Percentiles rank a stretch among this genome's conserved stretches.
Conservation (phyloP, 2,329 filamentous ascomycete species). For the Elsinoe ampelina region DNA sequence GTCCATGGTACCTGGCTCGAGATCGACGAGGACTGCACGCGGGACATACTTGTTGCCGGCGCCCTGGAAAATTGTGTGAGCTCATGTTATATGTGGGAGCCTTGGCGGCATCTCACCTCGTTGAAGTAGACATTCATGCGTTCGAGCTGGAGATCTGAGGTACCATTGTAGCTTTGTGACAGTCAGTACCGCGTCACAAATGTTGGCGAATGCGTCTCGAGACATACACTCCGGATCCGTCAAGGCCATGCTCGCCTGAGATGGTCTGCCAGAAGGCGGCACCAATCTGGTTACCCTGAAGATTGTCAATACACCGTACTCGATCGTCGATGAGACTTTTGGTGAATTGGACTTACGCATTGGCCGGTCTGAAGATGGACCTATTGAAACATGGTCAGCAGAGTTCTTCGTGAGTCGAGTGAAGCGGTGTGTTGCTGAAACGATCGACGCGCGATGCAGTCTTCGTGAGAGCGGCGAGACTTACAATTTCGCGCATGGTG, state of each 20-base stretch:
- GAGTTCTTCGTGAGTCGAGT: constrained; percentile 25
- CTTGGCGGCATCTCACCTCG: constrained; percentile 51
- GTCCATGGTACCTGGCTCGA: constrained; percentile 99
- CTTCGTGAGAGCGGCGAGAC: constrained; percentile 28
- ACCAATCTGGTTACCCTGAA: constrained; percentile 99
- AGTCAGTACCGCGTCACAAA: constrained; percentile 21
- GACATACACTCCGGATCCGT: constrained; percentile 89
- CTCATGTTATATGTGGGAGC: constrained; percentile 16
- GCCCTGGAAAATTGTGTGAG: constrained; percentile 50
- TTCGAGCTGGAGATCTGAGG: constrained; percentile 97
- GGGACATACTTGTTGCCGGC: constrained; percentile 99
- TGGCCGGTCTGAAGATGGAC: constrained; percentile 99
- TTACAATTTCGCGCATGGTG: constrained; percentile 63
- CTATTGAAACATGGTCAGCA: constrained; percentile 57
- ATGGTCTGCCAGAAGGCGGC: constrained; percentile 85
- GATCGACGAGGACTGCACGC: constrained; percentile 96
- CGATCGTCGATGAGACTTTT: background rate
- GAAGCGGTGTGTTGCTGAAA: constrained; percentile 32
- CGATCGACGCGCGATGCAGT: constrained; percentile 34
- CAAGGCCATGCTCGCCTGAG: constrained; percentile 76
- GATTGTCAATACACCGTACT: constrained; percentile 23
- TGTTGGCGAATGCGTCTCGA: background rate
- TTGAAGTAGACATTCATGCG: constrained; percentile 99
- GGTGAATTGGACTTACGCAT: constrained; percentile 62
- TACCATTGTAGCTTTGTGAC: constrained; percentile 75